Percentiles rank a stretch among this genome's conserved stretches.
Evolutionary conservation across 2,329 filamentous ascomycete genomes (phyloP).

Genomic region (Cordyceps tenuipes): DNA sequence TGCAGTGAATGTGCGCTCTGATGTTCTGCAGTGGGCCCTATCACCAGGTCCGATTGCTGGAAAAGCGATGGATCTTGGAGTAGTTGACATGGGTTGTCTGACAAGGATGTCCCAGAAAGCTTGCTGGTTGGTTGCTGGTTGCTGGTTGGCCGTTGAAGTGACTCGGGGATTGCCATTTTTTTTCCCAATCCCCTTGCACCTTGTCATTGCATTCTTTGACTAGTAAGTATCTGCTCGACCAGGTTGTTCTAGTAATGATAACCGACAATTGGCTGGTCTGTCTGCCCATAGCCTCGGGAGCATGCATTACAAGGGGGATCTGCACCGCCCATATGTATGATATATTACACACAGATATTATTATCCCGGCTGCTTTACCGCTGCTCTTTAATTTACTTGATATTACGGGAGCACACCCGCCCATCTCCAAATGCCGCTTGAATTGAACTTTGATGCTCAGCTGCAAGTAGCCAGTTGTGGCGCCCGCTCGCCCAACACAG

Average conservation of each 20-base stretch:
- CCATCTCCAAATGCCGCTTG: background rate
- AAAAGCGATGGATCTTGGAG: background rate
- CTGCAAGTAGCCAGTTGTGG: constrained; percentile 6
- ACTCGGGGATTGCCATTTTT: background rate
- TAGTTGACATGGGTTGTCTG: background rate
- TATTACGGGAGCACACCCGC: too few relatives aligned
- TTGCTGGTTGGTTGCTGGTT: background rate
- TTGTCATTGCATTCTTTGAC: background rate
- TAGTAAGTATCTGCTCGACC: too few relatives aligned
- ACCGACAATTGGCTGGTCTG: background rate
- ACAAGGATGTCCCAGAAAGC: background rate
- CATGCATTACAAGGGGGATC: too few relatives aligned
- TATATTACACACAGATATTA: too few relatives aligned
- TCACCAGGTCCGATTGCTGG: background rate
- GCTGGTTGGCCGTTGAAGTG: background rate
- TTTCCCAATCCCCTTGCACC: background rate
- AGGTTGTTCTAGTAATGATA: background rate
- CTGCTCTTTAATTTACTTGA: too few relatives aligned
- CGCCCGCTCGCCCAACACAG: background rate
- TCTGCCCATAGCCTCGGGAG: background rate
- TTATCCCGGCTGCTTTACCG: too few relatives aligned
- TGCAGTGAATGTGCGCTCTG: background rate
- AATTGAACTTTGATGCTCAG: background rate
- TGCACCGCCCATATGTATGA: too few relatives aligned
- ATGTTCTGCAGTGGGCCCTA: background rate